Conservation (phyloP, 306 rosid genomes). For the Hippophae gyantsensis region DNA sequence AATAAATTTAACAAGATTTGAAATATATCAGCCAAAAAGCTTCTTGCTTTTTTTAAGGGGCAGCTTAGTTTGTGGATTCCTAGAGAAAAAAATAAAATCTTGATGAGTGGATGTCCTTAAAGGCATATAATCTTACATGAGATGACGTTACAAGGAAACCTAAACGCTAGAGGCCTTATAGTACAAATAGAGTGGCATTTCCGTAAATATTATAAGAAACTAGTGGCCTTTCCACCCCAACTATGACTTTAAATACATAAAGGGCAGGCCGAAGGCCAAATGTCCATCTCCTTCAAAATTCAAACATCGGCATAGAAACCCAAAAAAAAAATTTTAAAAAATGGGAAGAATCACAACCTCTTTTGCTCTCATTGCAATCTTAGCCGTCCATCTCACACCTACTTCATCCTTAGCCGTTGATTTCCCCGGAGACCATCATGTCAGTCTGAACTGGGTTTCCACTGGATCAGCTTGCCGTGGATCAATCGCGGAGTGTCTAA, state of each 20-base stretch:
- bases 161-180: slow-evolving; percentile 8
- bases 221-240: slow-evolving; percentile 20
- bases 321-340: not conserved
- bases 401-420: slow-evolving; percentile 42
- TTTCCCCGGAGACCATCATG: slow-evolving; percentile 23
- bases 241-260: slow-evolving; percentile 21
- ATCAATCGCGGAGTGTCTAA: slow-evolving; percentile 55
- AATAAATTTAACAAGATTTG: not conserved
- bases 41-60: no score
- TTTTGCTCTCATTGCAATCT: slow-evolving; percentile 37
- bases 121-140: not conserved
- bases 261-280: not conserved
- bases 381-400: slow-evolving; percentile 32
- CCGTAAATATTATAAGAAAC: slow-evolving; percentile 20
- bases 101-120: slow-evolving; percentile 22
- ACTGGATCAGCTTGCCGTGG: slow-evolving; percentile 41
- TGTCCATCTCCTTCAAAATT: not conserved
- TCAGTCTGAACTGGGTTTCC: slow-evolving; percentile 33
- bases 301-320: no score
- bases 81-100: slow-evolving; percentile 6
- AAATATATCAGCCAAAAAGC: not conserved
- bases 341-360: slow-evolving; percentile 33
- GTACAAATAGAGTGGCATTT: slow-evolving; percentile 39
- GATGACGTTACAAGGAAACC: not conserved
- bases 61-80: no score